A percentile compares a stretch with the other conserved stretches of the same genome.
These are phyloP conservation scores for Cercospora sp. DNA, from an alignment of 2,329 filamentous ascomycete species.

Conservation along the genomic window DNA sequence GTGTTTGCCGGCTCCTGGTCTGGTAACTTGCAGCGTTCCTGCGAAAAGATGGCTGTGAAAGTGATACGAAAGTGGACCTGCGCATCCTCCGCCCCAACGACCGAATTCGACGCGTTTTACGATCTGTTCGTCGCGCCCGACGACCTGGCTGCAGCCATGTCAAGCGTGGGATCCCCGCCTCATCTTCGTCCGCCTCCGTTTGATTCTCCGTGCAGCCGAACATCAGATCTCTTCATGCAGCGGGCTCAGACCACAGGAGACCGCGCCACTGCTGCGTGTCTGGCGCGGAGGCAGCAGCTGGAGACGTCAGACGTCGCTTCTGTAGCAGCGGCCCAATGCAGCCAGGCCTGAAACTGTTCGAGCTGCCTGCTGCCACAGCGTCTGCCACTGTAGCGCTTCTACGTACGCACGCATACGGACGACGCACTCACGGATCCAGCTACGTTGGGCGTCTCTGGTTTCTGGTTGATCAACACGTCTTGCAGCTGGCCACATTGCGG, in stretches of 20 bases:
- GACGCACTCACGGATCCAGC: slow-evolving; percentile 18
- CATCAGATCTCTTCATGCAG: neutral
- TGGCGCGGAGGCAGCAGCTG: neutral
- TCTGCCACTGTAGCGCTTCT: slow-evolving; percentile 14
- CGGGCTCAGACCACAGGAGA: neutral
- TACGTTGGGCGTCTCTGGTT: slow-evolving; percentile 7
- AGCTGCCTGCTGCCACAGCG: slow-evolving; percentile 17
- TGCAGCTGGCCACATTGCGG: slow-evolving; percentile 7
- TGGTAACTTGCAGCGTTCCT: neutral
- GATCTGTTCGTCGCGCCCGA: slow-evolving; percentile 15
- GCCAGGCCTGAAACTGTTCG: slow-evolving; percentile 10
- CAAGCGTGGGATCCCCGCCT: slow-evolving; percentile 1
- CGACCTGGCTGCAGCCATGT: slow-evolving; percentile 23
- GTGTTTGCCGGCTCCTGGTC: neutral
- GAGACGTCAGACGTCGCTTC: slow-evolving; percentile 8
- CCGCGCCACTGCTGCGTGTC: neutral
- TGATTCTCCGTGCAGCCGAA: slow-evolving; percentile 1
- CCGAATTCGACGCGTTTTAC: slow-evolving; percentile 8
- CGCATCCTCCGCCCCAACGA: slow-evolving; percentile 3
- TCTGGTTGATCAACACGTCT: slow-evolving; percentile 5
- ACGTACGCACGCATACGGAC: slow-evolving; percentile 10
- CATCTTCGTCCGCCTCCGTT: neutral
- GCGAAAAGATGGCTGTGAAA: neutral
- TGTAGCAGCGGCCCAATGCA: slow-evolving; percentile 14
- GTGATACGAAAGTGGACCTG: slow-evolving; percentile 7